A percentile compares a stretch with the other conserved stretches of the same genome.
Conservation (phyloP, 495 filamentous ascomycete genomes). For the Penicillium desertorum region DNA sequence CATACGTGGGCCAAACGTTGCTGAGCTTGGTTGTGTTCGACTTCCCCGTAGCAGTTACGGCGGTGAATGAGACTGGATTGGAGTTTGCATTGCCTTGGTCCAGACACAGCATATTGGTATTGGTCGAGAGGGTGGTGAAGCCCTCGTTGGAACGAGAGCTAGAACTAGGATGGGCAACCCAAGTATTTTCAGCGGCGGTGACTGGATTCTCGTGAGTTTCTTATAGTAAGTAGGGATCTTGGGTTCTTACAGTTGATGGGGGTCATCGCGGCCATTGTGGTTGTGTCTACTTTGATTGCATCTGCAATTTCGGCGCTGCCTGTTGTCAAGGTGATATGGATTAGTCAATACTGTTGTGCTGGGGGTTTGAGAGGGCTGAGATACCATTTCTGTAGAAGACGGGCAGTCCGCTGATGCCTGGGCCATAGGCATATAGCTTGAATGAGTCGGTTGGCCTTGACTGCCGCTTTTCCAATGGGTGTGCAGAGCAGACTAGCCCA, state of each 20-base stretch:
- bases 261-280: slow-evolving; percentile 5
- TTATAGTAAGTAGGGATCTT: neutral
- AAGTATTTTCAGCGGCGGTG: slow-evolving; percentile 11
- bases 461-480: slow-evolving; percentile 12
- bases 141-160: neutral
- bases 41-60: neutral
- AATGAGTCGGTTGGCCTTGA: slow-evolving; percentile 17
- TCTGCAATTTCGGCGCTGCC: slow-evolving; percentile 16
- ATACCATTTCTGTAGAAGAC: slow-evolving; percentile 36
- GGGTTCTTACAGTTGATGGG: slow-evolving; percentile 16
- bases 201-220: neutral
- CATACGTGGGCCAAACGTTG: slow-evolving; percentile 21
- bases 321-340: slow-evolving; percentile 1
- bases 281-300: slow-evolving; percentile 7
- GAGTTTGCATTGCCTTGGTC: neutral
- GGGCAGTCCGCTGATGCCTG: slow-evolving; percentile 35
- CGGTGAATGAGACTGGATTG: slow-evolving; percentile 12
- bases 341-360: neutral
- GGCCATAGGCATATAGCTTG: slow-evolving; percentile 36
- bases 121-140: neutral
- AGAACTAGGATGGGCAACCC: slow-evolving; percentile 14
- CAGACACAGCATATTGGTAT: slow-evolving; percentile 12
- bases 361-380: neutral
- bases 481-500: slow-evolving; percentile 11
- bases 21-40: slow-evolving; percentile 5